Base-by-base conservation (phyloP, 164 flowering plant genomes). In the Dillenia turbinata region DNA sequence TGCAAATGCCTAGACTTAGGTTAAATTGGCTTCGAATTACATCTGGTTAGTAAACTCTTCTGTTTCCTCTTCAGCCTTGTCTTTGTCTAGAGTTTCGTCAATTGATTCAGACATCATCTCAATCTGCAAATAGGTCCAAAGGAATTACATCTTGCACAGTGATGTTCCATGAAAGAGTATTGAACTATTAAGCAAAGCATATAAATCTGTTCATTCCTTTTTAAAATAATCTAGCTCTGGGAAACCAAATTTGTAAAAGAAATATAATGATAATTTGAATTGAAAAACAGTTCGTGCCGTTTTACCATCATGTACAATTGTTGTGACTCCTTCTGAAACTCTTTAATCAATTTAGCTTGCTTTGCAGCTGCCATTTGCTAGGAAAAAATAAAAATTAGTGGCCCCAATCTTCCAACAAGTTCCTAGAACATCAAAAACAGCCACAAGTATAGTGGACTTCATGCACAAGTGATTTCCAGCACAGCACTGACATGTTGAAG, bases 91-190 rank as follows among this genome's bases (percentile, higher is more conserved):
- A 11, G 93, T 87, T 69, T 91, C 97, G 67, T 91, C 97, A 66
- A 91, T 91, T 52, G 96, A 77, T 47, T 88, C 96, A 50, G 97
- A 91, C 89, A 91, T 81, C 96, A 91, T 91, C 75, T 91, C 96
- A 72, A 85, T 83, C 97, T 91, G 75, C 59, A 74, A 48, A 49
- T 13, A 43, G 19, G 26, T 49, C 47, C 8, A 49, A 26, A 33
- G 40, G 7, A 5, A 33, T 4, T 33, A 33, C 40, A 33, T 33
- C 40, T 33, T 4, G 40, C 40, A 33, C 40, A 33, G 40, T 33
- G 40, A 33, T 33, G 7, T 33, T 33, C 40, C 40, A 33, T 33
- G 40, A 33, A 33, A 33, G 40, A 5, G 40, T 5, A 5, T 33
- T 33, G 7, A 33, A 33, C 40, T 33, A 33, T 33, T 33, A 33